Base-by-base conservation (phyloP, 1,284 basidiomycete genomes). In the Cutaneotrichosporon cutaneum region DNA sequence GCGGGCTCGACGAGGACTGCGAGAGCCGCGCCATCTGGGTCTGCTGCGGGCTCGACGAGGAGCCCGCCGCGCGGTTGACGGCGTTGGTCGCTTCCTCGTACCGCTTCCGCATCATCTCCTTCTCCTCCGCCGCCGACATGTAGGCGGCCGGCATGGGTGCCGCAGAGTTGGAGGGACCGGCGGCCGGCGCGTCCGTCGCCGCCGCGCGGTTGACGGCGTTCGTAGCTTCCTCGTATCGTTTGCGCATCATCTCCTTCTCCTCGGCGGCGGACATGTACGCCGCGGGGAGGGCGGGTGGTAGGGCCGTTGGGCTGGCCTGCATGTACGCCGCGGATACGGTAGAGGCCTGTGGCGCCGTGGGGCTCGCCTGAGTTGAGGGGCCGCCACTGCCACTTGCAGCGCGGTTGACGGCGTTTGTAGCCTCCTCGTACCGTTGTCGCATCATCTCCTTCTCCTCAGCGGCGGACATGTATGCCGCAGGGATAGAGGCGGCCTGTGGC, bases 361-460 rank as follows among this genome's bases (percentile, higher is more conserved):
- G 36, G 18, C 36, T 39, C 36, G 36, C 36, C 14, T 39, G 36
- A 4, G 35, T 30, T 6, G 50, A 44, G 26, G 39, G 54, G 27
- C 45, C 53, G 13, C 27, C 32, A 21, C 62, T 39, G 36, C 2
- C 53, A 6, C 22, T n/a, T 35, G 27, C 36, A 5, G 36, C 21
- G 22, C 44, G 44, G 22, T 22, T 45, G 8, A 45, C 69, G 63
- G 21, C 60, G 54, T 14, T 86, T 63, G 85, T 85, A 2, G 83
- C 85, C 65, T 65, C 60, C 45, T 65, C 66, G 47, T 60, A 68
- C 22, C 65, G 52, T 39, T 59, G 33, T 6, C 67, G 61, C 68
- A 69, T 69, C 59, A 63, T 21, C 16, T 69, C 68, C 54, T 69
- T 69, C 55, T 69, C 68, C 33, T 65, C 56, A 24, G 36, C 67